phyloP scores from a whole-genome alignment of 2,329 filamentous ascomycete species.

The Aspergillus texensis region DNA sequence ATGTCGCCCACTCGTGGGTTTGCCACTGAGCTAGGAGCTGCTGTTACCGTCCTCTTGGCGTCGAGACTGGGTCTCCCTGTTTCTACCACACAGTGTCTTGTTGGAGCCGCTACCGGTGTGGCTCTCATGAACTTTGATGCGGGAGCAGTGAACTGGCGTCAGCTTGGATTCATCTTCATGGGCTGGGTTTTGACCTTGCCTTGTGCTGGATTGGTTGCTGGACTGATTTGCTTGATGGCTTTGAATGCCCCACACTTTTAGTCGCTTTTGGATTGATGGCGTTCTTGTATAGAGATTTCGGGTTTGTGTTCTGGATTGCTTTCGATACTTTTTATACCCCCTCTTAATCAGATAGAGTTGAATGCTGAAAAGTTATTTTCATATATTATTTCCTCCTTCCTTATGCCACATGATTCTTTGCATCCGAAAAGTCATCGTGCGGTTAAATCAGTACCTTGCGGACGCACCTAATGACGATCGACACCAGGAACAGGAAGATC shows the following conservation, averaged over 20 bases:
- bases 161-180: constrained; percentile 47
- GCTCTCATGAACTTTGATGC: constrained; percentile 42
- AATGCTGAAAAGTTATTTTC: neutral
- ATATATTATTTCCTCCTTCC: neutral
- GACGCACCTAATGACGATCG: neutral
- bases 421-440: neutral
- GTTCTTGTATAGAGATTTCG: neutral
- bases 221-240: constrained; percentile 45
- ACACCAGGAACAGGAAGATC: neutral
- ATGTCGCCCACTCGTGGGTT: constrained; percentile 36
- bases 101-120: constrained; percentile 39
- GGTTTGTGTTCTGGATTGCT: neutral
- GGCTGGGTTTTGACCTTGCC: constrained; percentile 52
- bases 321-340: neutral
- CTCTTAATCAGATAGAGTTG: neutral
- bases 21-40: constrained; percentile 46
- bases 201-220: constrained; percentile 44
- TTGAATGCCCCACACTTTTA: constrained; percentile 44
- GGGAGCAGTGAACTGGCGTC: constrained; percentile 49
- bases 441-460: neutral
- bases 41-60: constrained; percentile 42
- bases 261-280: neutral
- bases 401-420: neutral
- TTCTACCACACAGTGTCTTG: constrained; percentile 43
- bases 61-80: constrained; percentile 39